Evolutionary conservation across 2,329 filamentous ascomycete species (phyloP).

Genomic region (Beauveria asiatica): DNA sequence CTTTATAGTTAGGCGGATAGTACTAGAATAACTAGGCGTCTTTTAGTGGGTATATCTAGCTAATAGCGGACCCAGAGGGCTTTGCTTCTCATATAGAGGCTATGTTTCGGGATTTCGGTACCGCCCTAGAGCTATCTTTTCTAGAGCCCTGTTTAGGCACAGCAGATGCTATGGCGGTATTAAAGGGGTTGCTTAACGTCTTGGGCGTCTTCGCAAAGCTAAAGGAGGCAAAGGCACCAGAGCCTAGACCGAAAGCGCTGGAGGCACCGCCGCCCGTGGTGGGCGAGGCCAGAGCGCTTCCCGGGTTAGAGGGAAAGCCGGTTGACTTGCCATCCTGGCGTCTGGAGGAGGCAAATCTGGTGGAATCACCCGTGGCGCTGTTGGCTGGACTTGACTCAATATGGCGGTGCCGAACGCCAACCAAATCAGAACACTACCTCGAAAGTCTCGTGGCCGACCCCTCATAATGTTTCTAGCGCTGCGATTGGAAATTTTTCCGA

Average conservation of each 20-base stretch:
- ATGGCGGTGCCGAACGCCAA: too few relatives aligned
- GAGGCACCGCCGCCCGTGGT: constrained; percentile 57
- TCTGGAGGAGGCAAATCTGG: constrained; percentile 58
- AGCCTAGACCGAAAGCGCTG: constrained; percentile 87
- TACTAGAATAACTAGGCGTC: constrained; percentile 97
- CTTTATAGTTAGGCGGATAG: constrained; percentile 90
- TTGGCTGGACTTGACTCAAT: too few relatives aligned
- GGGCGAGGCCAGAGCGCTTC: constrained; percentile 63
- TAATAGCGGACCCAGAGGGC: constrained; percentile 26
- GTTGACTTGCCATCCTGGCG: constrained; percentile 71
- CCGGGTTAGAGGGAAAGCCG: constrained; percentile 68
- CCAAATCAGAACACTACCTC: too few relatives aligned
- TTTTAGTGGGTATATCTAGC: constrained; percentile 53
- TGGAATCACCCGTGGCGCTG: constrained; percentile 45
- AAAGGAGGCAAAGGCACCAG: constrained; percentile 86
- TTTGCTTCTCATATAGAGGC: constrained; percentile 37
- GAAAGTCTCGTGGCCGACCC: too few relatives aligned
- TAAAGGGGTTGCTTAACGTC: constrained; percentile 70
- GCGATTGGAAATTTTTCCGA: too few relatives aligned
- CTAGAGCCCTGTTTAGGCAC: constrained; percentile 22
- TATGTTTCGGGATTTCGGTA: constrained; percentile 27
- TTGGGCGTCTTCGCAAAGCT: constrained; percentile 83
- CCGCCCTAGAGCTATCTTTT: constrained; percentile 25
- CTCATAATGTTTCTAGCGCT: too few relatives aligned
- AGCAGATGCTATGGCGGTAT: constrained; percentile 54